A percentile compares a stretch with the other conserved stretches of the same genome.
These are phyloP conservation scores for Zygoascus bituminiphila DNA, from an alignment of 805 yeast species.

Conservation along the genomic window DNA sequence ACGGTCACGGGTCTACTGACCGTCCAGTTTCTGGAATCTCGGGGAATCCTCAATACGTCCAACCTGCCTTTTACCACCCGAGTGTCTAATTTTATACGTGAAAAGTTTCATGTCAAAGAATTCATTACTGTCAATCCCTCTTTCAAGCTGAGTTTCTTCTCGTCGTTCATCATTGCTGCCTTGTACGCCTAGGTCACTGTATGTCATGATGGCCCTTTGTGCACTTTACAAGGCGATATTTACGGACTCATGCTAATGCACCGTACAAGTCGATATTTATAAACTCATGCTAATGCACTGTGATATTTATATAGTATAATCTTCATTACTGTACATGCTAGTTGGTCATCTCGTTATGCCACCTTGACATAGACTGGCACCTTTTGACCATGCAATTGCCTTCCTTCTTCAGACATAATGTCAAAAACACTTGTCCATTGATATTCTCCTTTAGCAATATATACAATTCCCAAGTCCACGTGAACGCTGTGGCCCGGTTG, in stretches of 20 bases:
- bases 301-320: background rate
- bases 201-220: background rate
- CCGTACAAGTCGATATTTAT: background rate
- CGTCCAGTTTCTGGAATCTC: slow-evolving; percentile 46
- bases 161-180: slow-evolving; percentile 30
- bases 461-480: slow-evolving; percentile 48
- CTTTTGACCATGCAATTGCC: slow-evolving; percentile 14
- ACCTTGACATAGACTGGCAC: slow-evolving; percentile 18
- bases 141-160: slow-evolving; percentile 49
- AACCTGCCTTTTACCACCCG: slow-evolving; percentile 15
- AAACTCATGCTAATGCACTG: background rate
- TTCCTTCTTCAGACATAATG: slow-evolving; percentile 24
- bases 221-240: background rate
- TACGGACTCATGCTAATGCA: background rate
- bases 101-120: slow-evolving; percentile 14
- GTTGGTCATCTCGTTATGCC: slow-evolving; percentile 4
- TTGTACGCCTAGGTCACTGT: slow-evolving; percentile 20
- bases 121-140: slow-evolving; percentile 35
- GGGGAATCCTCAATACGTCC: slow-evolving; percentile 34
- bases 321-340: background rate
- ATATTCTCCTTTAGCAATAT: slow-evolving; percentile 70
- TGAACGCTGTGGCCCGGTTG: slow-evolving; percentile 36
- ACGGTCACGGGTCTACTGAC: slow-evolving; percentile 39
- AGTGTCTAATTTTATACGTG: slow-evolving; percentile 8
- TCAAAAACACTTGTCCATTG: slow-evolving; percentile 70